Percentiles rank a stretch among this genome's conserved stretches.
phyloP scores from a whole-genome alignment of 306 rosid genomes.

The Medicago lupulina region DNA sequence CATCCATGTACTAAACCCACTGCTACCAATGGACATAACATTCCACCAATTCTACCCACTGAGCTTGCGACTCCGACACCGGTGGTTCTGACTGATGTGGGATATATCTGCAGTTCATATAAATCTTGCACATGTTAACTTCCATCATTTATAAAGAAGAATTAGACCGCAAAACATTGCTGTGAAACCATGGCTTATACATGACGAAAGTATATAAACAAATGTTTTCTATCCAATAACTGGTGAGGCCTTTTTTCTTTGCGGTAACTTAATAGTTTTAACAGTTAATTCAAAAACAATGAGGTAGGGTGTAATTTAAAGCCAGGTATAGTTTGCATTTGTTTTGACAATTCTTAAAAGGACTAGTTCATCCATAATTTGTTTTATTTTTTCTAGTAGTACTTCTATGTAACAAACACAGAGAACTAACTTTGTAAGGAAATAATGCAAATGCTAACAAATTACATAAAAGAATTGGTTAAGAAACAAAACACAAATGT shows the following conservation, averaged over 20 bases:
- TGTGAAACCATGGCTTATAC: constrained; percentile 14
- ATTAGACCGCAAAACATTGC: not conserved
- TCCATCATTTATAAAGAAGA: constrained; percentile 2
- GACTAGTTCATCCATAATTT: constrained; percentile 9
- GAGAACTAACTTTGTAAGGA: not conserved
- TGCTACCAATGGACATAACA: constrained; percentile 88
- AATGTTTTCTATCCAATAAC: not conserved
- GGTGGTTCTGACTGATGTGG: constrained; percentile 85
- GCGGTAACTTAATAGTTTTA: not conserved
- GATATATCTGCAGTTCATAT: constrained; percentile 75
- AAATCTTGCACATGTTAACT: constrained; percentile 40
- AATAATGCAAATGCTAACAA: not conserved
- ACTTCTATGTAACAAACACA: not conserved
- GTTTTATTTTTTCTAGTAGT: not conserved
- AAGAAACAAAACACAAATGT: not conserved
- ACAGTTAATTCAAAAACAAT: not conserved
- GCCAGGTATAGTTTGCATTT: constrained; percentile 17
- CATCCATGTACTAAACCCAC: constrained; percentile 84
- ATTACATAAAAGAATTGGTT: not conserved
- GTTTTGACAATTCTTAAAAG: constrained; percentile 12
- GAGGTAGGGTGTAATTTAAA: constrained; percentile 4
- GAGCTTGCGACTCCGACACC: constrained; percentile 95
- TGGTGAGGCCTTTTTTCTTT: not conserved
- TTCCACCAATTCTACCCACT: constrained; percentile 88
- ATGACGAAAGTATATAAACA: not conserved